Evolutionary conservation across 352 stramenopile genomes (phyloP).

Genomic region (Phytophthora pisi): DNA sequence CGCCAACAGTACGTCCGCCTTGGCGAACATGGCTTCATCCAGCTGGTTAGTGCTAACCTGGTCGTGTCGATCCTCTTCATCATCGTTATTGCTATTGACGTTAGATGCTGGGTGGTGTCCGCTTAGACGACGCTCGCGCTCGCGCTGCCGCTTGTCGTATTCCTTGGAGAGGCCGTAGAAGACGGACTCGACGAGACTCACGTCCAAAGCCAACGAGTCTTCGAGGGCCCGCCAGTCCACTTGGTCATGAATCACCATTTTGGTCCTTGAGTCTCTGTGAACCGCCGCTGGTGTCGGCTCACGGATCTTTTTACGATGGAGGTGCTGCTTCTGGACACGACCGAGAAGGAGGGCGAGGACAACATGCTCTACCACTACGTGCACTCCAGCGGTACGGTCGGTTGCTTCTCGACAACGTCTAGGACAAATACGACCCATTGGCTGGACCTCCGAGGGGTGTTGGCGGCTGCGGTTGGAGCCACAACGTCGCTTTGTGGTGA

Average conservation of each 20-base stretch:
- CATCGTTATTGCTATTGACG: neutral
- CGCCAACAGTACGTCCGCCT: slow-evolving; percentile 57
- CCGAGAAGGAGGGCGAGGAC: slow-evolving; percentile 71
- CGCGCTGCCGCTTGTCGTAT: slow-evolving; percentile 27
- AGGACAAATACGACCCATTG: slow-evolving; percentile 21
- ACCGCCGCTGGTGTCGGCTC: slow-evolving; percentile 22
- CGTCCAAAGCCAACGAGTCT: slow-evolving; percentile 53
- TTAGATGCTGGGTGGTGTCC: neutral
- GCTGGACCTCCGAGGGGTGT: slow-evolving; percentile 57
- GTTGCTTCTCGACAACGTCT: slow-evolving; percentile 17
- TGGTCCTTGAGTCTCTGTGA: slow-evolving; percentile 6
- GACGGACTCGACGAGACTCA: slow-evolving; percentile 56
- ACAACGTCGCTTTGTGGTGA: slow-evolving; percentile 58
- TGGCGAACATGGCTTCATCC: slow-evolving; percentile 55
- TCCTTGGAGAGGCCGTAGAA: slow-evolving; percentile 48
- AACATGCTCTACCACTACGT: slow-evolving; percentile 60
- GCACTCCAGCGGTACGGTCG: slow-evolving; percentile 6
- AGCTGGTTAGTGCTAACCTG: slow-evolving; percentile 21
- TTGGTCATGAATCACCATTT: slow-evolving; percentile 48
- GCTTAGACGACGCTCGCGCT: slow-evolving; percentile 13
- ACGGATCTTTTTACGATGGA: slow-evolving; percentile 41
- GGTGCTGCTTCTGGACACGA: slow-evolving; percentile 66
- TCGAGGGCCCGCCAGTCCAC: slow-evolving; percentile 58
- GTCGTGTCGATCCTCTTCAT: too few species aligned
- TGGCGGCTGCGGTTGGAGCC: slow-evolving; percentile 60